These are phyloP conservation scores for Ceratocystis destructans DNA, from an alignment of 2,329 filamentous ascomycete genomes.

Conservation along the genomic window DNA sequence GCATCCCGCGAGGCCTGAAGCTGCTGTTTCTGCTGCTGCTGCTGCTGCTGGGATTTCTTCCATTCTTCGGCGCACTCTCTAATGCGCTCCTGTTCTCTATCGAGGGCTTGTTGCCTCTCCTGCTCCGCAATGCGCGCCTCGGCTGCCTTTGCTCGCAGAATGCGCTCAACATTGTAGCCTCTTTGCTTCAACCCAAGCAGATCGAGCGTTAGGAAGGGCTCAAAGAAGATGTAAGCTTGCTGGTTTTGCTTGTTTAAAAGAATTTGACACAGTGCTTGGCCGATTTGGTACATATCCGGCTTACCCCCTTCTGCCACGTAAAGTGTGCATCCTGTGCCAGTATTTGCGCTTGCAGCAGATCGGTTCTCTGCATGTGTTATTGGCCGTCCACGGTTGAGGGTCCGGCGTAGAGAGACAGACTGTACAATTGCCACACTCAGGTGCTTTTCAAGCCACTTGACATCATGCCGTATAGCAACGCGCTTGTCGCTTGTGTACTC, in stretches of 20 bases:
- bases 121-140: slow-evolving; percentile 80
- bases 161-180: slow-evolving; percentile 93
- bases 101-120: slow-evolving; percentile 58
- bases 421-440: slow-evolving; percentile 65
- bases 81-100: slow-evolving; percentile 56
- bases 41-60: slow-evolving; percentile 28
- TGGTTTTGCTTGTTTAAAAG: slow-evolving; percentile 72
- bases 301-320: slow-evolving; percentile 56
- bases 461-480: slow-evolving; percentile 72
- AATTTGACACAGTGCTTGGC: slow-evolving; percentile 68
- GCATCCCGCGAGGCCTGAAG: not conserved
- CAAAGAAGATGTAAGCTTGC: slow-evolving; percentile 78
- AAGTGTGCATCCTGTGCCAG: slow-evolving; percentile 46
- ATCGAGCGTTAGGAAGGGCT: slow-evolving; percentile 77
- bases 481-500: slow-evolving; percentile 55
- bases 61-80: slow-evolving; percentile 40
- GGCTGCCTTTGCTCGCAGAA: slow-evolving; percentile 72
- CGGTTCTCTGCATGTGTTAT: slow-evolving; percentile 60
- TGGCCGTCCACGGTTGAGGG: slow-evolving; percentile 51
- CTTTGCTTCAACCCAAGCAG: slow-evolving; percentile 68
- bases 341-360: slow-evolving; percentile 53
- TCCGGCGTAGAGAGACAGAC: slow-evolving; percentile 61
- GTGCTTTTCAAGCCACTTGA: slow-evolving; percentile 81
- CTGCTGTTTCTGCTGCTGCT: slow-evolving; percentile 3
- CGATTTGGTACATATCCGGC: slow-evolving; percentile 83